Percentiles rank a stretch among this genome's conserved stretches.
Conservation (phyloP, 2,329 filamentous ascomycete genomes). For the Botrytis elliptica region DNA sequence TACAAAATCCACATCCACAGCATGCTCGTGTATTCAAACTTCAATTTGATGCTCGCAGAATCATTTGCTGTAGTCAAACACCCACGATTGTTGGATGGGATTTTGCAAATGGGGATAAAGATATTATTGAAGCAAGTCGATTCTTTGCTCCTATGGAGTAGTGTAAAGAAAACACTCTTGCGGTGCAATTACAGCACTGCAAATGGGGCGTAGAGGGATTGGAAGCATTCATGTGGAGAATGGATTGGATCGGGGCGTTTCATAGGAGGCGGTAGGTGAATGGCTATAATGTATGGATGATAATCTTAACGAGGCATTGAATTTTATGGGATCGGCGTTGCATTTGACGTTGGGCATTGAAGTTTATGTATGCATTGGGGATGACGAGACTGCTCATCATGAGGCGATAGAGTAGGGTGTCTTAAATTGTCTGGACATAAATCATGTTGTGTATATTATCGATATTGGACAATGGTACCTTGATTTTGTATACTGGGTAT, state of each 20-base stretch:
- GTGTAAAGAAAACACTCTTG: neutral
- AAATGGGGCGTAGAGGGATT: neutral
- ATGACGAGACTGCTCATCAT: neutral
- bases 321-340: neutral
- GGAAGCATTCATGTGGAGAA: neutral
- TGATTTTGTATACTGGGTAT: neutral
- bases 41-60: constrained; percentile 89
- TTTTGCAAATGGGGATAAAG: constrained; percentile 82
- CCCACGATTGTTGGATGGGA: constrained; percentile 95
- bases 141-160: constrained; percentile 70
- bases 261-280: neutral
- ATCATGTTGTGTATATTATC: neutral
- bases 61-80: constrained; percentile 93
- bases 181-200: neutral
- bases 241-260: neutral
- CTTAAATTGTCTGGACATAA: neutral
- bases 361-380: neutral
- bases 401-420: neutral
- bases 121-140: constrained; percentile 72
- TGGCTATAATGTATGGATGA: neutral
- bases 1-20: constrained; percentile 17
- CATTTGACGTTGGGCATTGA: neutral
- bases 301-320: neutral
- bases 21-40: constrained; percentile 79
- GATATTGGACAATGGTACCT: neutral